Percentiles rank a stretch among this genome's conserved stretches.
Conservation (phyloP, 2,329 filamentous ascomycete genomes). For the Penicillium janthinellum region DNA sequence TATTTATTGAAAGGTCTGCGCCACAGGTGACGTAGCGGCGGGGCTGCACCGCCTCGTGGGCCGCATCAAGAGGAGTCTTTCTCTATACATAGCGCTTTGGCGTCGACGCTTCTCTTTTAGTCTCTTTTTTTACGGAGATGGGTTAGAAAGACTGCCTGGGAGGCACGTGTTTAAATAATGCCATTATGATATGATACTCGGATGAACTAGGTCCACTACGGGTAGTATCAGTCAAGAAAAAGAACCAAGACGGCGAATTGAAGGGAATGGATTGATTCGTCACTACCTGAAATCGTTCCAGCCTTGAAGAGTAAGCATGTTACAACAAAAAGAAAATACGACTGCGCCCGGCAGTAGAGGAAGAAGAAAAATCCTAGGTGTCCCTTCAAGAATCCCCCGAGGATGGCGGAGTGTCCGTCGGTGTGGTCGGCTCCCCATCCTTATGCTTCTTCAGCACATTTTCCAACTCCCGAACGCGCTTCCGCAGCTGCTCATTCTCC, state of each 20-base stretch:
- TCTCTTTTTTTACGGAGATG: no score
- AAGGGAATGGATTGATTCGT: slow-evolving; percentile 8
- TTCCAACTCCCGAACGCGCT: slow-evolving; percentile 49
- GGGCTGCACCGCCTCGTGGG: slow-evolving; percentile 33
- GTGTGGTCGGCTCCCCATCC: slow-evolving; percentile 6
- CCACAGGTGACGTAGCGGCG: slow-evolving; percentile 39
- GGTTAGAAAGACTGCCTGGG: no score
- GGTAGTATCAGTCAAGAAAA: neutral
- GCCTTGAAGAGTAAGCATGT: slow-evolving; percentile 8
- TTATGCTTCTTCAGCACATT: slow-evolving; percentile 37
- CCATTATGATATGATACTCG: no score
- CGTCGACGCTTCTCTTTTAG: no score
- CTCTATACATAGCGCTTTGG: no score
- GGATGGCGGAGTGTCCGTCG: neutral
- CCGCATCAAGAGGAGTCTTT: neutral
- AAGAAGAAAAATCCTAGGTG: neutral
- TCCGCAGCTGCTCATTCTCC: slow-evolving; percentile 51
- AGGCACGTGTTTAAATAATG: neutral
- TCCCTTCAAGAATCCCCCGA: neutral
- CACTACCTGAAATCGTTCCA: slow-evolving; percentile 19
- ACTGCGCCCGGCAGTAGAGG: slow-evolving; percentile 9
- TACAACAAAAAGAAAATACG: neutral
- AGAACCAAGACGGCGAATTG: neutral
- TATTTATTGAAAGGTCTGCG: slow-evolving; percentile 24
- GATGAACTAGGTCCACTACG: no score